Conservation (phyloP, 1,284 basidiomycete genomes). For the Ustilago sp. region DNA sequence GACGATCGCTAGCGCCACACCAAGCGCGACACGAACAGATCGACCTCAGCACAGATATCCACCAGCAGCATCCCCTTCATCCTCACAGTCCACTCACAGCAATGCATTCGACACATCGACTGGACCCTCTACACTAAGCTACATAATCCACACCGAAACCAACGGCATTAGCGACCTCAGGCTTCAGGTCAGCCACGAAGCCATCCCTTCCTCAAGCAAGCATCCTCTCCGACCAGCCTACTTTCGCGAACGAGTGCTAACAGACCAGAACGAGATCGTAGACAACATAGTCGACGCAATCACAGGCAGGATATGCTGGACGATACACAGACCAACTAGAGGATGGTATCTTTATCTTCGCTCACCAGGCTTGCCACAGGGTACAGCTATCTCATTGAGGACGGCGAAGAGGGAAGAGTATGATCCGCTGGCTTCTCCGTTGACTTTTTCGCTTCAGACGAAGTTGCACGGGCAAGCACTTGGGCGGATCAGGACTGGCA, state of each 20-base stretch:
- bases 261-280: constrained; percentile 57
- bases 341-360: constrained; percentile 62
- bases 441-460: constrained; percentile 48
- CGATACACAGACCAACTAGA: constrained; percentile 54
- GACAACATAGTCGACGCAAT: constrained; percentile 53
- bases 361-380: constrained; percentile 51
- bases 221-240: constrained; percentile 44
- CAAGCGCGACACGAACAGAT: background rate
- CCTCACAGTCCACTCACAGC: background rate
- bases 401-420: constrained; percentile 16
- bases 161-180: constrained; percentile 31
- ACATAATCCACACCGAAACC: constrained; percentile 42
- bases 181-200: constrained; percentile 46
- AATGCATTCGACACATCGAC: background rate
- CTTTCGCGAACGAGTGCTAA: constrained; percentile 49
- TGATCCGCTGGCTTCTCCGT: constrained; percentile 41
- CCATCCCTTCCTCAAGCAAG: constrained; percentile 28
- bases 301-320: constrained; percentile 50
- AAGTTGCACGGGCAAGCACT: constrained; percentile 17
- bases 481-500: constrained; percentile 7
- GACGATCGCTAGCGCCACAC: background rate
- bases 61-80: constrained; percentile 3
- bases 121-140: constrained; percentile 18
- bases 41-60: constrained; percentile 13
- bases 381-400: constrained; percentile 51